Percentiles rank a stretch among this genome's conserved stretches.
phyloP scores from a whole-genome alignment of 2,329 filamentous ascomycete species.

The Thelonectria rubi region DNA sequence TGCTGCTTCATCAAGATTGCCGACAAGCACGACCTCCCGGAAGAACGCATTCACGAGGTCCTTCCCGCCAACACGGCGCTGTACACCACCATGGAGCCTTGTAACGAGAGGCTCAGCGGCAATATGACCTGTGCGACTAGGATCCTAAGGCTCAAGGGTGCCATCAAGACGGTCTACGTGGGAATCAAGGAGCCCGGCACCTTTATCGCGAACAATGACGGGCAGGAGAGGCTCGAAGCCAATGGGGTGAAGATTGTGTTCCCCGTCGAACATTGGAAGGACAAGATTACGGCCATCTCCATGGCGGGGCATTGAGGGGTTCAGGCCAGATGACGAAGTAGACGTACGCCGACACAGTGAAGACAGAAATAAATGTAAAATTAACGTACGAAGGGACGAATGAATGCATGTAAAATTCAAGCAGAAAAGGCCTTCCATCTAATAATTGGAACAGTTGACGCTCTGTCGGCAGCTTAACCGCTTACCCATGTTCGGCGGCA shows the following conservation, averaged over 20 bases:
- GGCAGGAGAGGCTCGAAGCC: constrained; percentile 38
- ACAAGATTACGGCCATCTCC: constrained; percentile 68
- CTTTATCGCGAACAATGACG: constrained; percentile 48
- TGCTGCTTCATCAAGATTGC: constrained; percentile 57
- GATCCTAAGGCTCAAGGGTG: constrained; percentile 46
- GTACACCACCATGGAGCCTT: constrained; percentile 58
- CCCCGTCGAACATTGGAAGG: constrained; percentile 54
- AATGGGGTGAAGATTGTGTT: constrained; percentile 40
- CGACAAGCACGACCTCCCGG: constrained; percentile 46
- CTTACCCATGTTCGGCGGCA: no score
- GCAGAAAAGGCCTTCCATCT: no score
- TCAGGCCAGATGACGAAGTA: neutral
- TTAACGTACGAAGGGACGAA: no score
- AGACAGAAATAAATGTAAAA: neutral
- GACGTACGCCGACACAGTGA: neutral
- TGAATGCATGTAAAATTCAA: no score
- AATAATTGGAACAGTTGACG: no score
- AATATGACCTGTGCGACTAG: constrained; percentile 50
- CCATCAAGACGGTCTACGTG: constrained; percentile 50
- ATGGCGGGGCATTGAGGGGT: constrained; percentile 64
- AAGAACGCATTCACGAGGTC: constrained; percentile 48
- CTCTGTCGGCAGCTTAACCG: no score
- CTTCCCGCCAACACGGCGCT: constrained; percentile 51
- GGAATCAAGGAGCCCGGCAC: constrained; percentile 51
- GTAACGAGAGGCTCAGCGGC: constrained; percentile 52